Base-by-base conservation (phyloP, 2,329 filamentous ascomycete species). In the Scorias spongiosa region DNA sequence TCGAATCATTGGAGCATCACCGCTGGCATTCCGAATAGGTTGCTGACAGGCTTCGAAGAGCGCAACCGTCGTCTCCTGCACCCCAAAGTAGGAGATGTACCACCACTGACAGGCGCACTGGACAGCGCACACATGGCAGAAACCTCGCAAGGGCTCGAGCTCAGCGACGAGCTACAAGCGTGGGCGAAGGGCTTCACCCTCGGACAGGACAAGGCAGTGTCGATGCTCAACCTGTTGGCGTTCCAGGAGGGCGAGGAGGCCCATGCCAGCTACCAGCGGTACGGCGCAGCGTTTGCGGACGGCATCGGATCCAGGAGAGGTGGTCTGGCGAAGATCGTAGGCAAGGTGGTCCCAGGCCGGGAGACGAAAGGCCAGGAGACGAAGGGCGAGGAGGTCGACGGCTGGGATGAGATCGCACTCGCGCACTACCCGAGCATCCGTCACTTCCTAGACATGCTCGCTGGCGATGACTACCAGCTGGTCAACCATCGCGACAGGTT, bases 371-470 rank as follows among this genome's bases (percentile, higher is more conserved):
- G 61, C 55, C 51, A 53, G 20, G 50, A 50, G 1, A 55, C 55
- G 14, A 37, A 40, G 10, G 48, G 50, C 5, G 51, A 56, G 43
- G 52, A 57, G 43, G 38, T 42, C 39, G 50, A 44, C 15, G 53
- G 55, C 42, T 81, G 77, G 76, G 72, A 80, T 55, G 76, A 81
- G 59, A 67, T 81, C 48, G 76, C 76, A 0, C 63, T 80, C 38
- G 77, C 76, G 44, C 76, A 80, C 61, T 80, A 80, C 58, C 76
- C 77, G 2, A 76, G 68, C 42, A 71, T 80, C 30, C 49, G 58
- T 48, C 75, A 80, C 57, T 80, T 80, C 53, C 71, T 71, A 38
- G 74, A 77, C 54, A 80, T 78, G 75, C 54, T 76, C 38, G 67
- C 63, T 1, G 69, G 69, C 38, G 63, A 68, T 51, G 74, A 77